These are phyloP conservation scores for Warburgia ugandensis DNA, from an alignment of 164 flowering plant species.

Conservation along the genomic window DNA sequence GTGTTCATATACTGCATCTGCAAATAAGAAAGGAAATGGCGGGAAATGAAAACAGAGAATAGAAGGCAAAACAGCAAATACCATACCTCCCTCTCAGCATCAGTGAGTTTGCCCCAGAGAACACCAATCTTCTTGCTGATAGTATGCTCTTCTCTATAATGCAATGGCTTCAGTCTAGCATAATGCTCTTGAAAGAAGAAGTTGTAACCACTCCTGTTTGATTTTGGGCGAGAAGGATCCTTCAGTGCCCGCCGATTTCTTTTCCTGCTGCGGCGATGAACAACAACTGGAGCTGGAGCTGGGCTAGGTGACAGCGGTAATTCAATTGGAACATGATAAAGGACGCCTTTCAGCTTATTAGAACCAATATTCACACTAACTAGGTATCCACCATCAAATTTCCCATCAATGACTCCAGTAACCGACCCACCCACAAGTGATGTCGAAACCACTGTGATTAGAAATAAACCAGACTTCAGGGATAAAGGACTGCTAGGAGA, in stretches of 20 bases:
- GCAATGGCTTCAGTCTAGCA: constrained; percentile 35
- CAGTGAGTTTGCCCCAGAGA: constrained; percentile 53
- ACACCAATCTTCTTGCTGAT: constrained; percentile 48
- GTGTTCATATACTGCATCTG: no score
- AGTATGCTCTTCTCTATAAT: constrained; percentile 41
- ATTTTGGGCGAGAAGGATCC: constrained; percentile 53
- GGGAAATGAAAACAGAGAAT: no score
- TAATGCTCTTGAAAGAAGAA: constrained; percentile 66
- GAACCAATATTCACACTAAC: constrained; percentile 53
- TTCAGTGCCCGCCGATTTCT: constrained; percentile 30
- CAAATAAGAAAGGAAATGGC: no score
- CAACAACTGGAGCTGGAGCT: constrained; percentile 16
- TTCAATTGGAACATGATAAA: constrained; percentile 53
- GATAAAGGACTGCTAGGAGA: no score
- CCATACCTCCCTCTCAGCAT: constrained; percentile 67
- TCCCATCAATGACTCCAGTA: constrained; percentile 65
- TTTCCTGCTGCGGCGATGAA: constrained; percentile 29
- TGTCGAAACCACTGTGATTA: no score
- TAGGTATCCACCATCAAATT: constrained; percentile 72
- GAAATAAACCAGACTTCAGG: no score
- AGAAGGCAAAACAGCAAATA: no score
- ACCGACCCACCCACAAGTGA: constrained; percentile 41
- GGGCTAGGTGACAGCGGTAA: constrained; percentile 15
- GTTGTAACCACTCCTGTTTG: constrained; percentile 57
- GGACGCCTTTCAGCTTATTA: constrained; percentile 60